Percentiles rank a stretch among this genome's conserved stretches.
phyloP scores from a whole-genome alignment of 2,329 filamentous ascomycete species.

The Clonostachys rosea region DNA sequence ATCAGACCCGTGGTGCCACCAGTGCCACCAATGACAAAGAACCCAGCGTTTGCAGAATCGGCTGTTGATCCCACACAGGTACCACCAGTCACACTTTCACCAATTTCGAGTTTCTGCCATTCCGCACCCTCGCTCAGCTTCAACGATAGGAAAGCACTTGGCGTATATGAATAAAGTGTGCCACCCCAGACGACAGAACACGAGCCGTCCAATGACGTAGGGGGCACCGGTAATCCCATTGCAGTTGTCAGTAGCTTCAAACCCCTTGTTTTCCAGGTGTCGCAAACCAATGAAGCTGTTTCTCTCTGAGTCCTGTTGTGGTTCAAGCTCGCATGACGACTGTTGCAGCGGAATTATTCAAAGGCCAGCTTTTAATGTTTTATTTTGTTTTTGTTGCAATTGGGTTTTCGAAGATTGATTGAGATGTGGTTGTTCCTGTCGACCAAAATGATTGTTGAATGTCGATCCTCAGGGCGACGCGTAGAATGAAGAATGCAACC shows the following conservation, averaged over 20 bases:
- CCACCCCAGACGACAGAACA: slow-evolving; percentile 80
- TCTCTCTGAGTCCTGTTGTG: too few relatives aligned
- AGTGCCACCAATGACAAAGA: slow-evolving; percentile 80
- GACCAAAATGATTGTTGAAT: too few relatives aligned
- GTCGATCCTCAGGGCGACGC: too few relatives aligned
- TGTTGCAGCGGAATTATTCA: too few relatives aligned
- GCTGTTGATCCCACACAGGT: slow-evolving; percentile 70
- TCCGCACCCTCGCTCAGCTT: slow-evolving; percentile 61
- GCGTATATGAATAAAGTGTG: slow-evolving; percentile 79
- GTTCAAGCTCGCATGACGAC: background rate
- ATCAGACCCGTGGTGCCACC: slow-evolving; percentile 62
- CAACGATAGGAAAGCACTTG: slow-evolving; percentile 71
- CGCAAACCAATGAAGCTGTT: too few relatives aligned
- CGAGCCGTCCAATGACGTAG: slow-evolving; percentile 65
- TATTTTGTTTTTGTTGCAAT: too few relatives aligned
- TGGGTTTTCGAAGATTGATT: too few relatives aligned
- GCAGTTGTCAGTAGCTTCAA: background rate
- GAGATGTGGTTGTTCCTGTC: too few relatives aligned
- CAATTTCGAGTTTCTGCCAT: slow-evolving; percentile 65
- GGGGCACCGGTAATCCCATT: slow-evolving; percentile 72
- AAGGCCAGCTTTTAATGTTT: too few relatives aligned
- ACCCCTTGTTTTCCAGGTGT: background rate
- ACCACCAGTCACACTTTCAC: slow-evolving; percentile 67
- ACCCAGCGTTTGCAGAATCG: slow-evolving; percentile 52
- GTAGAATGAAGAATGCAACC: too few relatives aligned